Base-by-base conservation (phyloP, 2,329 filamentous ascomycete species). In the Pyrenochaeta sp. region DNA sequence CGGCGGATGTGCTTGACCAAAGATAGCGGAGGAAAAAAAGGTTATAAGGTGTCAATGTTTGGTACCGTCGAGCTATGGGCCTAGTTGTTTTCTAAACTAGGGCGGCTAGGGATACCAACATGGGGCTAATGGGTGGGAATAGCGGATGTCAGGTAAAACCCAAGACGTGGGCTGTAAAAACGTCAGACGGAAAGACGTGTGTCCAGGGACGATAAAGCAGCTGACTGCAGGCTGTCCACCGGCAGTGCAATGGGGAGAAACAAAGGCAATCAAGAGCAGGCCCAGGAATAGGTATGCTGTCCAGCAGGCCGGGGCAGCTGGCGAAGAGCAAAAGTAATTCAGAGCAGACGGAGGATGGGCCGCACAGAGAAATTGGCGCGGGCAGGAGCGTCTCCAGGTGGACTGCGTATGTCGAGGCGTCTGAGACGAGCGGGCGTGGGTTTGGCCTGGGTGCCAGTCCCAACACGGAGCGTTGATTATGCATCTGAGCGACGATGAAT, bases 401-500 rank as follows among this genome's bases (percentile, higher is more conserved):
- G 45, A 43, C 36, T 44, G 51, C 54, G 56, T 42, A 56, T 54
- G 61, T 61, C 47, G 63, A 61, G 65, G 64, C 50, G 60, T 62
- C 58, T 51, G 57, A 50, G 56, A 54, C 47, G n/a, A n/a, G n/a
- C n/a, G n/a, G n/a, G n/a, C n/a, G 50, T 59, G 63, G 57, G 58
- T 57, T 56, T 53, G 61, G 58, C 44, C 43, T 63, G 57, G 58
- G 56, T 67, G 51, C 58, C 59, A 56, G 62, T 61, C 66, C 69
- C 61, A 70, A 69, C 60, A 51, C 62, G 62, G 68, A 59, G 49
- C 39, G 51, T 64, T 59, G 66, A 65, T 68, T 71, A 69, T 69
- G 68, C 70, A 68, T 64, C 58, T 65, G 65, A 64, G 62, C 63
- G 65, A 66, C 68, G 59, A 71, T 68, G 67, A 69, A 71, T 66